These are phyloP conservation scores for Cordyceps cicadae DNA, from an alignment of 2,329 filamentous ascomycete genomes.

Conservation along the genomic window DNA sequence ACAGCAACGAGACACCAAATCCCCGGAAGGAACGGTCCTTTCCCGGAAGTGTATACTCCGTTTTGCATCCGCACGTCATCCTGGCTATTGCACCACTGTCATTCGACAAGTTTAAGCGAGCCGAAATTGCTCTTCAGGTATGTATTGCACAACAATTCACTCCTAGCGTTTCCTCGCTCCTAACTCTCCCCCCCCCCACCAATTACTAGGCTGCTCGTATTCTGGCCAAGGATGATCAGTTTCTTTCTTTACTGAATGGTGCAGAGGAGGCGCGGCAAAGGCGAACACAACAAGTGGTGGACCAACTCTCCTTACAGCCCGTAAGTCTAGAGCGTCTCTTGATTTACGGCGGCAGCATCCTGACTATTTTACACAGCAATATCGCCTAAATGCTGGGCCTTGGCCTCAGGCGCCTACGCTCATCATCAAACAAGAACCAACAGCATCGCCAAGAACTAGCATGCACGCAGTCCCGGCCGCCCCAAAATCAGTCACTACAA, in stretches of 20 bases:
- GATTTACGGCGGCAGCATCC: background rate
- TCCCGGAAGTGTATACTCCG: no score
- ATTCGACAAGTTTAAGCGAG: conserved; percentile 16
- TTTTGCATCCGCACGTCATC: conserved; percentile 27
- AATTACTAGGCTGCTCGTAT: conserved; percentile 5
- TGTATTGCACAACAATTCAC: background rate
- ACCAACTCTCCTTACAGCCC: background rate
- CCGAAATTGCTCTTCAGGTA: conserved; percentile 26
- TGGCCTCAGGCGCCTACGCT: background rate
- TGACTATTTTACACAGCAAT: background rate
- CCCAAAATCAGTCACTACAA: background rate
- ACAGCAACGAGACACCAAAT: background rate
- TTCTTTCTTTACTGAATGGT: background rate
- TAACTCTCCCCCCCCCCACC: conserved; percentile 12
- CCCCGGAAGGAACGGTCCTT: conserved; percentile 11
- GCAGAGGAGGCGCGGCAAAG: background rate
- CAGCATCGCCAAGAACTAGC: background rate
- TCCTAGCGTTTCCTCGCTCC: background rate
- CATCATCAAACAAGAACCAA: background rate
- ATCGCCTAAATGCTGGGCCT: background rate
- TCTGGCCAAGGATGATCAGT: conserved; percentile 9
- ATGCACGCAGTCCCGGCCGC: background rate
- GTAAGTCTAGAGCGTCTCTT: background rate
- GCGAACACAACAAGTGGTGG: background rate
- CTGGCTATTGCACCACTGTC: conserved; percentile 20